Evolutionary conservation across 345 rosid species (phyloP).

Genomic region (Pistacia vera): DNA sequence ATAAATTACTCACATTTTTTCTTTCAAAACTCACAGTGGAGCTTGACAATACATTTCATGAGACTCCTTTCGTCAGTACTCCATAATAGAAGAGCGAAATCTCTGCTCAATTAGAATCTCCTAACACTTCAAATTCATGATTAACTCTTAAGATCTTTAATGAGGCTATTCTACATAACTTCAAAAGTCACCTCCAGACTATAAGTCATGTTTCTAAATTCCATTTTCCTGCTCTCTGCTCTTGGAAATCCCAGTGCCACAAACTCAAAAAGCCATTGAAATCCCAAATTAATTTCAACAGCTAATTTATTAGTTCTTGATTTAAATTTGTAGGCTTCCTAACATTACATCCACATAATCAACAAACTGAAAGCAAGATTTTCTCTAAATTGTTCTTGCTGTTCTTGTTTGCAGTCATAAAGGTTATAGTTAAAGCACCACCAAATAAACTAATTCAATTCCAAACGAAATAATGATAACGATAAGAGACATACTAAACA

Average conservation of each 20-base stretch:
- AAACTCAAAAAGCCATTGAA: not conserved
- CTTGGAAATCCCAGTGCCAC: not conserved
- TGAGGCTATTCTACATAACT: not conserved
- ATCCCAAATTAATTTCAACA: not conserved
- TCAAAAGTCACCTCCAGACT: not conserved
- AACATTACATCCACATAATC: not conserved
- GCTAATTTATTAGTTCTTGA: too few relatives aligned
- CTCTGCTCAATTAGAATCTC: not conserved
- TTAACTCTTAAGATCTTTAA: not conserved
- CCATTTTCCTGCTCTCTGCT: not conserved
- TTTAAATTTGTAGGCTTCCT: not conserved
- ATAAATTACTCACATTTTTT: not conserved
- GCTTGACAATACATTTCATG: not conserved
- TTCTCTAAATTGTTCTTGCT: not conserved
- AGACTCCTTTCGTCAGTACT: not conserved
- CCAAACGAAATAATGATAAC: too few relatives aligned
- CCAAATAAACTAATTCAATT: not conserved
- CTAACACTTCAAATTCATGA: not conserved
- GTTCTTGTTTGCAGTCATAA: not conserved
- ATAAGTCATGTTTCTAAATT: not conserved
- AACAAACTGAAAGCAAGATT: not conserved
- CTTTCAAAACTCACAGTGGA: not conserved
- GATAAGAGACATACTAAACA: too few relatives aligned
- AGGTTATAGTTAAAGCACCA: not conserved
- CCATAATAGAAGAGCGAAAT: not conserved